A percentile compares a stretch with the other conserved stretches of the same genome.
Conservation (phyloP, 352 stramenopile species). For the Aphanomyces cochlioides region DNA sequence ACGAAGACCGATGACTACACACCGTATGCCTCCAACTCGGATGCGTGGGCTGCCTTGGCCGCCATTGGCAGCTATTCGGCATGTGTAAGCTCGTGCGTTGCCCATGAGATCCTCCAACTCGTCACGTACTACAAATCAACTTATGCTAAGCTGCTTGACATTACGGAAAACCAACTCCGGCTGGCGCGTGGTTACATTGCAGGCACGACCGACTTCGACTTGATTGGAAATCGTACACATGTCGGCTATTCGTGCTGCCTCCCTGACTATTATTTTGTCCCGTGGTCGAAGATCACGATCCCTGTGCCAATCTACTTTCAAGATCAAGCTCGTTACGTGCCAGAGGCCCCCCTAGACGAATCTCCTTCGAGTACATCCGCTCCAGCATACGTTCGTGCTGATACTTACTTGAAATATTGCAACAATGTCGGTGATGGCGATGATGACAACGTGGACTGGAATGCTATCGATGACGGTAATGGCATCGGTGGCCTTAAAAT, state of each 20-base stretch:
- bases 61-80: constrained; percentile 17
- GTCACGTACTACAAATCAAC: constrained; percentile 27
- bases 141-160: constrained; percentile 18
- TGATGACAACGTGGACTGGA: not conserved
- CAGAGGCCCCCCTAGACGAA: not conserved
- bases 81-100: constrained; percentile 20
- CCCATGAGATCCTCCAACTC: constrained; percentile 15
- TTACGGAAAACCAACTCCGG: constrained; percentile 19
- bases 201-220: constrained; percentile 13
- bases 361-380: not conserved
- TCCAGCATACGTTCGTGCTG: constrained; percentile 20
- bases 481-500: constrained; percentile 18
- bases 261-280: constrained; percentile 29
- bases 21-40: not conserved
- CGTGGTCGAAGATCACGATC: constrained; percentile 17
- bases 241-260: constrained; percentile 25
- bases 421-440: not conserved
- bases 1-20: not conserved
- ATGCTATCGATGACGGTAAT: constrained; percentile 18
- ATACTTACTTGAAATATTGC: constrained; percentile 26
- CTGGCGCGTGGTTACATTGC: constrained; percentile 20
- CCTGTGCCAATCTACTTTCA: constrained; percentile 5
- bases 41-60: constrained; percentile 2
- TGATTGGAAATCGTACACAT: constrained; percentile 27
- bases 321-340: not conserved